Conservation (phyloP, 306 rosid genomes). For the Sophora flavescens region DNA sequence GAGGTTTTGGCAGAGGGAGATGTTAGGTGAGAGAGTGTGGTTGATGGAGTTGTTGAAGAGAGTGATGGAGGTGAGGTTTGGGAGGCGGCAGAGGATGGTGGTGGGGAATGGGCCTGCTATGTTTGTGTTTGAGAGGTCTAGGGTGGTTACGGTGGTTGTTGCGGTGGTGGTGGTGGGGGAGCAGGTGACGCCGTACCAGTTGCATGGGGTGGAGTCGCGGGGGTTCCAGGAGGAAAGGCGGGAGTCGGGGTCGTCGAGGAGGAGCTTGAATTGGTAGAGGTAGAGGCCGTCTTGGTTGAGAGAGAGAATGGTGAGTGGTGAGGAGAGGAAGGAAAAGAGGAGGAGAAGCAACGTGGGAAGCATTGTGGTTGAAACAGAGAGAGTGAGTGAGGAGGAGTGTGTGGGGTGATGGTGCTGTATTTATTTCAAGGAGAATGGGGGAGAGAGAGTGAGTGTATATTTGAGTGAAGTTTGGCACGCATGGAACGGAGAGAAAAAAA, state of each 20-base stretch:
- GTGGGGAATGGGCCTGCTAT: slow-evolving; percentile 68
- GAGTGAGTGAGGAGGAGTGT: background rate
- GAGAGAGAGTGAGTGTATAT: background rate
- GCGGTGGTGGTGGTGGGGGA: background rate
- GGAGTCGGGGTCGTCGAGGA: slow-evolving; percentile 66
- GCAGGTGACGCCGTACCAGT: slow-evolving; percentile 75
- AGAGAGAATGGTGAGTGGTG: background rate
- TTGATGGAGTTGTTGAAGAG: slow-evolving; percentile 85
- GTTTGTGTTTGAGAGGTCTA: slow-evolving; percentile 72
- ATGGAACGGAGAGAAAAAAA: background rate
- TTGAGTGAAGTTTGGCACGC: slow-evolving; percentile 48
- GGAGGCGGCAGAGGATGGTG: slow-evolving; percentile 69
- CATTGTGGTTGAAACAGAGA: slow-evolving; percentile 24
- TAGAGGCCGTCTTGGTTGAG: slow-evolving; percentile 81
- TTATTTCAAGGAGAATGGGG: slow-evolving; percentile 2
- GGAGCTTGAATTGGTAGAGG: slow-evolving; percentile 62
- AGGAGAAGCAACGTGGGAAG: slow-evolving; percentile 5
- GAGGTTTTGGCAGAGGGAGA: slow-evolving; percentile 63
- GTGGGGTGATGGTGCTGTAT: background rate
- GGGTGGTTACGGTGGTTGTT: slow-evolving; percentile 50
- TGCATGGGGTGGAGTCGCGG: slow-evolving; percentile 69
- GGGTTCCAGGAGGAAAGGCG: slow-evolving; percentile 68
- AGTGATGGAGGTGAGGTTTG: slow-evolving; percentile 59
- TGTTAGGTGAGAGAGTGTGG: slow-evolving; percentile 59
- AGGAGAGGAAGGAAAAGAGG: slow-evolving; percentile 12